phyloP scores from a whole-genome alignment of 208 protist species.

The Acanthamoeba royreba region DNA sequence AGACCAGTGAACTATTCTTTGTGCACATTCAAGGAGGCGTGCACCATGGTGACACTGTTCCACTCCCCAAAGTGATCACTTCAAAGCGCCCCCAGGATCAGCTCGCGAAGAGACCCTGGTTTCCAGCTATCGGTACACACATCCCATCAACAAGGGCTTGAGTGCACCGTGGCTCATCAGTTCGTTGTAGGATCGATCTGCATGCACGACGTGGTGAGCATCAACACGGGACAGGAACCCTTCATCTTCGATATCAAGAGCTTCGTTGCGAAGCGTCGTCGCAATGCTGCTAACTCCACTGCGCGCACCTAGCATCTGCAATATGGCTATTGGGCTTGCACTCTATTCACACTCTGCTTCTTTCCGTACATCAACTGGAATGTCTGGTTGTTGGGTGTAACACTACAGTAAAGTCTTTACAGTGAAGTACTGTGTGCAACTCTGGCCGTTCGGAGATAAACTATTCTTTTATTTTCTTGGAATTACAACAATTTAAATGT shows the following conservation, averaged over 20 bases:
- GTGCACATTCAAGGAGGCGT: neutral
- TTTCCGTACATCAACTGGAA: no score
- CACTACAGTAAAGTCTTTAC: no score
- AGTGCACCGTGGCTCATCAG: neutral
- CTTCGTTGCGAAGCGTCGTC: neutral
- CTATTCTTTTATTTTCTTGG: no score
- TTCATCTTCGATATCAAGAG: neutral
- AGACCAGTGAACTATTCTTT: neutral
- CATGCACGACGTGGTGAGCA: neutral
- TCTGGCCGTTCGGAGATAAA: no score
- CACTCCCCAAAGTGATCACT: neutral
- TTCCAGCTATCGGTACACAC: neutral
- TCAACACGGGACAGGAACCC: neutral
- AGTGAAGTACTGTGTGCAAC: no score
- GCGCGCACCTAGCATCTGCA: no score
- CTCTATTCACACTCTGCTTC: no score
- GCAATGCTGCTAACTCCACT: no score
- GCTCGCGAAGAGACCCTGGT: neutral
- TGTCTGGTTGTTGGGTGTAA: no score
- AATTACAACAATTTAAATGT: no score
- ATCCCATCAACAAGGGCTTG: neutral
- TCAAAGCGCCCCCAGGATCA: neutral
- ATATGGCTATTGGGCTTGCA: no score
- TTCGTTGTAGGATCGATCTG: neutral
- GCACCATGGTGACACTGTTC: neutral